Base-by-base conservation (phyloP, 2,329 filamentous ascomycete species). In the Penicillium sp. region DNA sequence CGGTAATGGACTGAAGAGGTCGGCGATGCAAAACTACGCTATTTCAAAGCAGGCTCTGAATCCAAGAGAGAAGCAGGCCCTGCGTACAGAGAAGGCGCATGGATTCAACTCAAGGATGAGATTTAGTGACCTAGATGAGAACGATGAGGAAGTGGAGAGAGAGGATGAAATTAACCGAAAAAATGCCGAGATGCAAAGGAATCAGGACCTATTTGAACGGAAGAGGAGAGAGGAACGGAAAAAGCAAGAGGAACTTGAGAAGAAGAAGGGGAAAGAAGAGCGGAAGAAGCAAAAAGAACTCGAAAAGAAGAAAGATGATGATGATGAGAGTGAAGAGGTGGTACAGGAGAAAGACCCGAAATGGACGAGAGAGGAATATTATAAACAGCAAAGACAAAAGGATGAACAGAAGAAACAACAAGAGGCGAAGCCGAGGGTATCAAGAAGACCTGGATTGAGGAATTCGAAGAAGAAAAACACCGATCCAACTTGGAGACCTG, bases 401-500 rank as follows among this genome's bases (percentile, higher is more conserved):
- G 10, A 42, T 5, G 27, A 15, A 7, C n/a, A 31, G 21, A 39
- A 25, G 13, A 38, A 49, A 23, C 6, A 49, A 2, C 4, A 35
- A 27, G 17, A 45, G 38, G 15, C 19, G 8, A 53, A 3, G 12
- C 17, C 19, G 12, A 48, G 29, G 33, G 9, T 39, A 36, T 41
- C 33, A 15, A 33, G 52, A 41, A 15, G 52, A 21, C 15, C 15
- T 9, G 43, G 36, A 1, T 31, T 52, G 35, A 49, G 52, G 27
- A 49, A 23, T 23, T 31, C 43, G 25, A 33, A n/a, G 17, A 49
- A 33, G 27, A 49, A 36, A 8, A 27, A 51, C 15, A 21, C 15
- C 25, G 53, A 55, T 56, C 53, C 53, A n/a, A 44, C 53, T 8
- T 56, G 53, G 53, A 25, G 13, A 6, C 53, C 53, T 10, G 23